A percentile compares a stretch with the other conserved stretches of the same genome.
These are phyloP conservation scores for Drechmeria coniospora DNA, from an alignment of 2,329 filamentous ascomycete species.

Conservation along the genomic window DNA sequence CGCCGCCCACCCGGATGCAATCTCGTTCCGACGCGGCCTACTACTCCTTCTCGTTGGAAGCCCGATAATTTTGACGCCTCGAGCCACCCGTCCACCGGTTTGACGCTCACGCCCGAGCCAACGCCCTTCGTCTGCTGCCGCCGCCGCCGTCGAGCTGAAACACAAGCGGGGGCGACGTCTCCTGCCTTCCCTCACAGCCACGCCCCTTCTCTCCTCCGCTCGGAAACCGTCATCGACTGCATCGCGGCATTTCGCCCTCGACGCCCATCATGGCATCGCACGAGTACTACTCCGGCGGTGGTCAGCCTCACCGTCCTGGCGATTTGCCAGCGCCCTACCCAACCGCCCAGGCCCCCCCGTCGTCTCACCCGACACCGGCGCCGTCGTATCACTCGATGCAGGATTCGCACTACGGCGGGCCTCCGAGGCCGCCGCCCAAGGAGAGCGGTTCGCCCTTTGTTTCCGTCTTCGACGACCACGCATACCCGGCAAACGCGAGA, in stretches of 20 bases:
- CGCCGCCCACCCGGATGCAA: too few relatives aligned
- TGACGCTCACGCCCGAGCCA: too few relatives aligned
- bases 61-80: too few relatives aligned
- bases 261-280: constrained; percentile 40
- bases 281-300: constrained; percentile 48
- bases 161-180: too few relatives aligned
- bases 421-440: constrained; percentile 18
- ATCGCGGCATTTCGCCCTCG: constrained; percentile 1
- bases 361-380: constrained; percentile 21
- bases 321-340: constrained; percentile 26
- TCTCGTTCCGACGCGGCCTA: too few relatives aligned
- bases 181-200: too few relatives aligned
- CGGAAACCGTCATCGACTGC: constrained; percentile 1
- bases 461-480: constrained; percentile 52
- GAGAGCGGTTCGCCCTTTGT: constrained; percentile 41
- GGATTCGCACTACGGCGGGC: constrained; percentile 11
- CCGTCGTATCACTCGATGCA: constrained; percentile 18
- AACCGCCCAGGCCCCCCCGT: constrained; percentile 23
- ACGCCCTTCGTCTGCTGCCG: too few relatives aligned
- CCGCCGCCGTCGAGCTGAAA: too few relatives aligned
- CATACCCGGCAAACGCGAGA: constrained; percentile 40
- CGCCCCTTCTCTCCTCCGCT: neutral
- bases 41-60: too few relatives aligned
- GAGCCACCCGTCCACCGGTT: too few relatives aligned
- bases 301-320: constrained; percentile 15